Conservation (phyloP, 2,329 filamentous ascomycete genomes). For the Daldinia eschscholtzii region DNA sequence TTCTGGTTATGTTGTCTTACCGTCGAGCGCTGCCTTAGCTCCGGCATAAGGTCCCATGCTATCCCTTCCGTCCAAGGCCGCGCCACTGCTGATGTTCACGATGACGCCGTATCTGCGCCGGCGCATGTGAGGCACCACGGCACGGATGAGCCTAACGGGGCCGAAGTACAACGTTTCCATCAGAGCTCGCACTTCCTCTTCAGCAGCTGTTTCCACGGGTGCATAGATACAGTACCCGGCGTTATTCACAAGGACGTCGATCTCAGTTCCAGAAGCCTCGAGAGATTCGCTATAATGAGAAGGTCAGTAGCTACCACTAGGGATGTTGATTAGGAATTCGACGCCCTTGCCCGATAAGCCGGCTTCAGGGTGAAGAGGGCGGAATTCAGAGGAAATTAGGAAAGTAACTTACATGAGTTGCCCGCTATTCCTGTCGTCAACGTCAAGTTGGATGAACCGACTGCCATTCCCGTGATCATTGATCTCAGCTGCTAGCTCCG, state of each 20-base stretch:
- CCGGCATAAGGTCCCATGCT: conserved; percentile 55
- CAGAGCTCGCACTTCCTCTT: conserved; percentile 52
- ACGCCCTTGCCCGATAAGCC: too few species aligned
- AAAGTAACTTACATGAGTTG: not conserved
- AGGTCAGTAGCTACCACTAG: conserved; percentile 10
- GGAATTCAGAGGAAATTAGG: not conserved
- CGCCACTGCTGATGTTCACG: conserved; percentile 56
- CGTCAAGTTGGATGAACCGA: conserved; percentile 3
- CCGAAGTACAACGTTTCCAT: conserved; percentile 57
- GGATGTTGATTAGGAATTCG: not conserved
- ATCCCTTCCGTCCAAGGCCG: conserved; percentile 51
- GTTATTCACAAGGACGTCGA: conserved; percentile 61
- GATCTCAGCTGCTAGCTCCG: conserved; percentile 34
- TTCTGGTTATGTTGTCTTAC: conserved; percentile 41
- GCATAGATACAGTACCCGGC: conserved; percentile 55
- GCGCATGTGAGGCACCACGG: conserved; percentile 55
- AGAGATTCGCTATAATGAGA: conserved; percentile 42
- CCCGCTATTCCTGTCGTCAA: not conserved
- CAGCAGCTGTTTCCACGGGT: conserved; percentile 52
- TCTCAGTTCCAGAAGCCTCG: conserved; percentile 47
- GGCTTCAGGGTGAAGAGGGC: not conserved
- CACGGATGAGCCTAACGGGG: conserved; percentile 54
- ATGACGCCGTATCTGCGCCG: conserved; percentile 52
- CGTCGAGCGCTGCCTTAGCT: conserved; percentile 54
- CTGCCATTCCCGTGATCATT: not conserved